Evolutionary conservation across 495 filamentous ascomycete species (phyloP), one percentile per base, ranked within the genome.

Genomic region (Xylaria intraflava): DNA sequence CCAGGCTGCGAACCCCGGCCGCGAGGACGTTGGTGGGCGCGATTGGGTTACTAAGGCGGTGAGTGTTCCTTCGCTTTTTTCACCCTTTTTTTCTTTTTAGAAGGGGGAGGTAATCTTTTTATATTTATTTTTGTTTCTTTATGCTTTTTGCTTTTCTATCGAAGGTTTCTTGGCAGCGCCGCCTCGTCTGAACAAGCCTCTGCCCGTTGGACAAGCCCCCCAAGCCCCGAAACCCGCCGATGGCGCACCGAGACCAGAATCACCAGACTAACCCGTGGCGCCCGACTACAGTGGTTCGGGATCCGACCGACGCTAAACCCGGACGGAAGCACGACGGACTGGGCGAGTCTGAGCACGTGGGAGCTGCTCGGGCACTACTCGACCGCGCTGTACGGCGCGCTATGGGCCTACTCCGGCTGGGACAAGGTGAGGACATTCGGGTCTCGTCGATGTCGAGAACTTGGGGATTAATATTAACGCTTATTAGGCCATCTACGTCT

Each of bases 351-450:
- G 20, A 58, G 65, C 6, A 49, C 54, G 11, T 83, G 79, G 79
- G 72, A 78, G 50, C 55, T 72, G 17, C 65, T 81, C 42, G 79
- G 79, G 0, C 73, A 80, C 53, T 74, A 75, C 27, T 77, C 75
- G 3, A 69, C 78, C 0, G 79, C 78, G 0, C 51, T 81, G 2
- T 81, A 81, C 55, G 79, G 71, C 0, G 80, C 76, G 0, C 50
- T 81, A 27, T 83, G 79, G 79, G 79, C 75, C 4, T 83, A 81
- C 48, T 77, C 72, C 1, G 80, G 80, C 4, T 83, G 80, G 80
- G 80, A 83, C 53, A 81, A 82, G 62, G 78, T 79, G 49, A 61
- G 70, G 51, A 39, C 39, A 9, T 9, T 26, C 5, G 1, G 9
- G 35, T 40, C n/a, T 20, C 11, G 23, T 44, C 19, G 11, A 20